These are phyloP conservation scores for Aureobasidium lini DNA, from an alignment of 2,329 filamentous ascomycete genomes.

Conservation along the genomic window DNA sequence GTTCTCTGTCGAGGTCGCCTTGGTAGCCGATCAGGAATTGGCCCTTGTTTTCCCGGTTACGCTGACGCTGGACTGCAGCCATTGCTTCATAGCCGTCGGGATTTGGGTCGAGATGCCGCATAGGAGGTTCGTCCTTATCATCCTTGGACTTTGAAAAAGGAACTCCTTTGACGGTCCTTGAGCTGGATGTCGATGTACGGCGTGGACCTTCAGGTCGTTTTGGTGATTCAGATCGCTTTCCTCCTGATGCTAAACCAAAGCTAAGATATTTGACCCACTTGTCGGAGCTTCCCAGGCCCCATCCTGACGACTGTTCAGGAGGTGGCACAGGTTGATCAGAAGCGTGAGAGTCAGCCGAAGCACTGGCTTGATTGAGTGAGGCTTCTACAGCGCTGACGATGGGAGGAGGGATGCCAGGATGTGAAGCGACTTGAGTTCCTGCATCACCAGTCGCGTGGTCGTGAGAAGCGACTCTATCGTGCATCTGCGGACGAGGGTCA, in stretches of 20 bases:
- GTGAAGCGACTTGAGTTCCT: slow-evolving; percentile 12
- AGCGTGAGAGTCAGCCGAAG: slow-evolving; percentile 26
- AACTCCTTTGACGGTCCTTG: slow-evolving; percentile 18
- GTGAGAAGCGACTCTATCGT: slow-evolving; percentile 22
- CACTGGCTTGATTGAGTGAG: slow-evolving; percentile 37
- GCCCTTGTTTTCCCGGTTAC: slow-evolving; percentile 38
- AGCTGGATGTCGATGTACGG: slow-evolving; percentile 19
- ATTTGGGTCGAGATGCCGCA: slow-evolving; percentile 26
- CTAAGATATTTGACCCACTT: slow-evolving; percentile 46
- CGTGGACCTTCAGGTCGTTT: slow-evolving; percentile 18
- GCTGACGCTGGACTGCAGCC: slow-evolving; percentile 52
- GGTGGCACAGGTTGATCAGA: neutral
- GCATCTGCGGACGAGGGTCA: slow-evolving; percentile 19
- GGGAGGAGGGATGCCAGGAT: slow-evolving; percentile 38
- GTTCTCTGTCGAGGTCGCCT: slow-evolving; percentile 52
- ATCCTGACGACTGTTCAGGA: slow-evolving; percentile 17
- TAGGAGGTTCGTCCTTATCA: slow-evolving; percentile 16
- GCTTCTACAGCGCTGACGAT: slow-evolving; percentile 39
- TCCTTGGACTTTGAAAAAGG: slow-evolving; percentile 6
- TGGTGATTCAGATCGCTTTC: slow-evolving; percentile 13
- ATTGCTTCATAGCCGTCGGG: slow-evolving; percentile 43
- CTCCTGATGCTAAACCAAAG: slow-evolving; percentile 31
- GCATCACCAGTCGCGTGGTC: slow-evolving; percentile 19
- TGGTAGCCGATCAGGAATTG: slow-evolving; percentile 62
- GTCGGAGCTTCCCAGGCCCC: slow-evolving; percentile 36